These are phyloP conservation scores for Venturia nashicola DNA, from an alignment of 2,329 filamentous ascomycete species.

Conservation along the genomic window DNA sequence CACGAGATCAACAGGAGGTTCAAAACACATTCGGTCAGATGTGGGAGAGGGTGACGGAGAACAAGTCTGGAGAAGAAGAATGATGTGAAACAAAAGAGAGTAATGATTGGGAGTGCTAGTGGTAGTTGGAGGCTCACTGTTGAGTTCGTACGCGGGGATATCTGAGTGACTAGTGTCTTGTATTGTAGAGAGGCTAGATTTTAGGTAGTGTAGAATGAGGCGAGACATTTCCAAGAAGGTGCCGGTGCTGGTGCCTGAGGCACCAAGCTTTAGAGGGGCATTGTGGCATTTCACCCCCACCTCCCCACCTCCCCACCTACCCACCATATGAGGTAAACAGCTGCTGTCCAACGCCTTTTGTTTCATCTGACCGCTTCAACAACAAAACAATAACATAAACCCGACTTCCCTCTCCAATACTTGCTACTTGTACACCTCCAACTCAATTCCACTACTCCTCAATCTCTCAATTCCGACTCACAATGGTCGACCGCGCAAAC, in stretches of 20 bases:
- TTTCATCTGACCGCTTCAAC: constrained; percentile 4
- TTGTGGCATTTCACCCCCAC: not conserved
- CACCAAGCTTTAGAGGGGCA: not conserved
- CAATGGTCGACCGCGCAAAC: constrained; percentile 73
- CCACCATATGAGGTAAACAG: not conserved
- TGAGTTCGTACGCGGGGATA: not conserved
- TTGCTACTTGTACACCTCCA: no score
- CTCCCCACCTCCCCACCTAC: no score
- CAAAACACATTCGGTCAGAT: not conserved
- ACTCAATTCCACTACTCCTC: not conserved
- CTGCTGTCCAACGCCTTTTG: not conserved
- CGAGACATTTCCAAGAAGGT: not conserved
- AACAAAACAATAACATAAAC: not conserved
- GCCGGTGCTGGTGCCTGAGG: no score
- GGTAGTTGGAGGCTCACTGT: not conserved
- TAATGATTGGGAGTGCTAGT: no score
- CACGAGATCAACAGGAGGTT: not conserved
- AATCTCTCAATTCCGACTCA: not conserved
- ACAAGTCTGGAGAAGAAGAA: not conserved
- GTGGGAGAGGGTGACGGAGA: not conserved
- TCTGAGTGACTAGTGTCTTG: not conserved
- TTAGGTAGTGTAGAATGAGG: not conserved
- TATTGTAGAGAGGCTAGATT: not conserved
- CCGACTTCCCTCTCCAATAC: no score
- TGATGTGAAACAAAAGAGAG: not conserved